phyloP scores from a whole-genome alignment of 176 grass and related monocot genomes.

The Microstegium vimineum region DNA sequence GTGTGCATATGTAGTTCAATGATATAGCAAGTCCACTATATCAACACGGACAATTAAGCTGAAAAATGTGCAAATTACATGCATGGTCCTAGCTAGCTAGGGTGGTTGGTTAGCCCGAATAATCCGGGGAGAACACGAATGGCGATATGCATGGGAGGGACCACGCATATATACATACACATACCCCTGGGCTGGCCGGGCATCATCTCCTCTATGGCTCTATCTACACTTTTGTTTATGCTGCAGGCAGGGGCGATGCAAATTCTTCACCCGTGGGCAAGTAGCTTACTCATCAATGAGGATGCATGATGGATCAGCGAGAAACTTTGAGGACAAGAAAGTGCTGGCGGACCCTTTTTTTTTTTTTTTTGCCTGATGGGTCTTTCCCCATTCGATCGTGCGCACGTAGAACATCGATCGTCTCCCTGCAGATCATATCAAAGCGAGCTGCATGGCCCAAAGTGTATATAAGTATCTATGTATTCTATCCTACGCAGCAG shows the following conservation, averaged over 20 bases:
- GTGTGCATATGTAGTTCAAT: neutral
- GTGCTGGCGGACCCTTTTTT: neutral
- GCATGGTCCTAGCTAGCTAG: neutral
- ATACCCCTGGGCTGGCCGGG: too few species aligned
- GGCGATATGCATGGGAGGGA: neutral
- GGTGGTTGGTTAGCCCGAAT: neutral
- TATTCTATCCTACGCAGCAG: neutral
- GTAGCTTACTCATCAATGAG: neutral
- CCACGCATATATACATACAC: neutral
- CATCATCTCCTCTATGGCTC: neutral
- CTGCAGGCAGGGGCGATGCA: neutral
- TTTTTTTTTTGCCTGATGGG: neutral
- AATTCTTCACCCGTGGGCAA: neutral
- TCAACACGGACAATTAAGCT: neutral
- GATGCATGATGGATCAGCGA: neutral
- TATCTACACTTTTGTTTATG: neutral
- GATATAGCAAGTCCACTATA: neutral
- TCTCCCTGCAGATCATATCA: neutral
- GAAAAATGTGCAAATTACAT: neutral
- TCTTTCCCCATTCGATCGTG: neutral
- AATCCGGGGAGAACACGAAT: neutral
- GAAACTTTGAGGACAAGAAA: constrained; percentile 44
- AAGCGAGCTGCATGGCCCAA: neutral
- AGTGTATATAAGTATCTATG: neutral
- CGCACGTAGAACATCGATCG: too few species aligned